Percentiles rank a stretch among this genome's conserved stretches.
phyloP scores from a whole-genome alignment of 495 filamentous ascomycete species.

The Penicillium ochrochloron region DNA sequence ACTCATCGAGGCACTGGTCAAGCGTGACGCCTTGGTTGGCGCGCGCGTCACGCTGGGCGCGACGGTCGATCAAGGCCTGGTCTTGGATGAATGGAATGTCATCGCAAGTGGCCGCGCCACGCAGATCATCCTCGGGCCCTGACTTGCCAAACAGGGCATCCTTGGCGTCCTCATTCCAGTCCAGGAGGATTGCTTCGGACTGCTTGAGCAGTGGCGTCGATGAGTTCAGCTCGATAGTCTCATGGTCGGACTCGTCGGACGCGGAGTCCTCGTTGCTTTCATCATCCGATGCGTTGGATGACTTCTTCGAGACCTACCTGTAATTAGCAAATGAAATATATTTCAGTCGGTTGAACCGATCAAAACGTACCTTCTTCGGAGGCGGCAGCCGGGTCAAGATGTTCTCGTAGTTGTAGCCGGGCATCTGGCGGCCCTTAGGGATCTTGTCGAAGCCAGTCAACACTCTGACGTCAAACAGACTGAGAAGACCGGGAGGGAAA shows the following conservation, averaged over 20 bases:
- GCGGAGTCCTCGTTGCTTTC: slow-evolving; percentile 24
- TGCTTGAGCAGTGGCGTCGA: slow-evolving; percentile 64
- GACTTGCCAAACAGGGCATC: slow-evolving; percentile 71
- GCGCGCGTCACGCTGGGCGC: slow-evolving; percentile 61
- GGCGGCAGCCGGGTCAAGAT: slow-evolving; percentile 56
- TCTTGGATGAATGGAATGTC: slow-evolving; percentile 62
- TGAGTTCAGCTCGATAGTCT: slow-evolving; percentile 24
- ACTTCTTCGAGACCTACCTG: neutral
- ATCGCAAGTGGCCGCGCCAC: slow-evolving; percentile 48
- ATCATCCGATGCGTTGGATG: slow-evolving; percentile 15
- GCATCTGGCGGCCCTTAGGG: slow-evolving; percentile 61
- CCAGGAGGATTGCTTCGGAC: slow-evolving; percentile 81
- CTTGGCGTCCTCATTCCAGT: slow-evolving; percentile 72
- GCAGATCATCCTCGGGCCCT: slow-evolving; percentile 24
- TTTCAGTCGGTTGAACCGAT: neutral
- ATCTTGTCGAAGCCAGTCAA: slow-evolving; percentile 50
- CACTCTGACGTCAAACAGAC: slow-evolving; percentile 72
- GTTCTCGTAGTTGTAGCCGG: slow-evolving; percentile 59
- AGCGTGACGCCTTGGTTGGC: slow-evolving; percentile 77
- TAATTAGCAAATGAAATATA: neutral
- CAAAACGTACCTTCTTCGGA: slow-evolving; percentile 15
- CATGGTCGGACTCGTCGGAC: slow-evolving; percentile 22
- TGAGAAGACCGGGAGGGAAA: slow-evolving; percentile 61
- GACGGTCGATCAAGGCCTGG: slow-evolving; percentile 64
- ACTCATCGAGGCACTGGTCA: slow-evolving; percentile 92